phyloP scores from a whole-genome alignment of 495 filamentous ascomycete genomes.

The Pseudevernia furfuracea region DNA sequence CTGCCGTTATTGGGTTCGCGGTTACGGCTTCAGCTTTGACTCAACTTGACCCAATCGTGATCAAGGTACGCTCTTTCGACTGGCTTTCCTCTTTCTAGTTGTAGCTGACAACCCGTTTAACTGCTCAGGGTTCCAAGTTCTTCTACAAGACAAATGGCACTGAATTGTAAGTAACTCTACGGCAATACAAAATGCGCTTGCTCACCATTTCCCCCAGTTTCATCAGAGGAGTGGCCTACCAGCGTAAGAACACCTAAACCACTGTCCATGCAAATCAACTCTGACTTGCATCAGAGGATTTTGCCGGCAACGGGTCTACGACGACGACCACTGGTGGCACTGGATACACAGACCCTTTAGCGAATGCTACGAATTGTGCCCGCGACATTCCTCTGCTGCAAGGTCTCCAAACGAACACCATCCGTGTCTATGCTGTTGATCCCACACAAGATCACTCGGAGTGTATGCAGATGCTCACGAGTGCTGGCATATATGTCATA shows the following conservation, averaged over 20 bases:
- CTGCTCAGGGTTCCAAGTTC: slow-evolving; percentile 59
- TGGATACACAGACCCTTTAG: slow-evolving; percentile 60
- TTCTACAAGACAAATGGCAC: slow-evolving; percentile 68
- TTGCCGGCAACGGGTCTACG: slow-evolving; percentile 38
- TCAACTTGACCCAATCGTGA: slow-evolving; percentile 58
- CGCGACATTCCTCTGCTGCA: slow-evolving; percentile 78
- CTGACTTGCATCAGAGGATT: slow-evolving; percentile 38
- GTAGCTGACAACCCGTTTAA: background rate
- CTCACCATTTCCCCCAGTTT: slow-evolving; percentile 38
- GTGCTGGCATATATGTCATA: slow-evolving; percentile 90
- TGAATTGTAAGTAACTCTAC: slow-evolving; percentile 59
- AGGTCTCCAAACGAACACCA: slow-evolving; percentile 74
- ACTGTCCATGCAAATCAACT: slow-evolving; percentile 7
- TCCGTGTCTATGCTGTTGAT: slow-evolving; percentile 91
- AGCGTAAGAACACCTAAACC: slow-evolving; percentile 39
- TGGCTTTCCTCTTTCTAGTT: slow-evolving; percentile 7
- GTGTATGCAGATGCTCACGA: slow-evolving; percentile 77
- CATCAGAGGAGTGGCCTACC: slow-evolving; percentile 88
- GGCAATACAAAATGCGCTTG: background rate
- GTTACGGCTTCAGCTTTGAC: slow-evolving; percentile 49
- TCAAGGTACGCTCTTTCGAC: slow-evolving; percentile 46
- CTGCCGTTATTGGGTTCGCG: slow-evolving; percentile 40
- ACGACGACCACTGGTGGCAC: slow-evolving; percentile 25
- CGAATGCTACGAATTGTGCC: slow-evolving; percentile 58
- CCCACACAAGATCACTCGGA: slow-evolving; percentile 65